Conservation (phyloP, 345 rosid species). For the Bruguiera sexangula region DNA sequence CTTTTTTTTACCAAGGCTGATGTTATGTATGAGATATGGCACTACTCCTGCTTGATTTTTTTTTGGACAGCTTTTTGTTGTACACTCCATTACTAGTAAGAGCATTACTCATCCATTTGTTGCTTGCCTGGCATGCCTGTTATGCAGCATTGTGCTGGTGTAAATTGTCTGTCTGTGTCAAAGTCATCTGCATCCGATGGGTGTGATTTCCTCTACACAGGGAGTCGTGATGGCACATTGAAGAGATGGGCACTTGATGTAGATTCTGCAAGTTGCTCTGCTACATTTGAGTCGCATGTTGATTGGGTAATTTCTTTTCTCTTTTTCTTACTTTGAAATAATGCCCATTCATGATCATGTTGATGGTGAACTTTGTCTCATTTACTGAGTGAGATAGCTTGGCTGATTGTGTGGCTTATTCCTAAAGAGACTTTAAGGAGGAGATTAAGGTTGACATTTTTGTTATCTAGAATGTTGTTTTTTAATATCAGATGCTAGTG, state of each 20-base stretch:
- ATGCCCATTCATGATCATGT: not conserved
- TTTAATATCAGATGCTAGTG: not conserved
- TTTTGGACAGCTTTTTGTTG: not conserved
- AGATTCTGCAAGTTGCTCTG: conserved; percentile 68
- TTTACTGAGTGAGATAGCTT: not conserved
- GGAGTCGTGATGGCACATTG: conserved; percentile 98
- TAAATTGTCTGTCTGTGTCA: conserved; percentile 76
- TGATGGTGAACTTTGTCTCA: not conserved
- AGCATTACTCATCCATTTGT: conserved; percentile 14
- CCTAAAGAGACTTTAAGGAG: not conserved
- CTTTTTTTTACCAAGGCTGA: no score
- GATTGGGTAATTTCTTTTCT: conserved; percentile 72
- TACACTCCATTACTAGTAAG: not conserved
- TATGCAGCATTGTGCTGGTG: conserved; percentile 95
- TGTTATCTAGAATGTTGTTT: not conserved
- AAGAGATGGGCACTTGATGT: conserved; percentile 88
- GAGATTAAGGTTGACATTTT: not conserved
- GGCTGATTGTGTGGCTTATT: not conserved
- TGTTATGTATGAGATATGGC: no score
- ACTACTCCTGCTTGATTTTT: not conserved
- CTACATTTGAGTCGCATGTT: conserved; percentile 98
- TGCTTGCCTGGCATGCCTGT: conserved; percentile 20
- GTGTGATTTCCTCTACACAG: conserved; percentile 68
- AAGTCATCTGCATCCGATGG: conserved; percentile 55
- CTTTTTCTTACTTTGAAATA: conserved; percentile 7